Evolutionary conservation across 2,329 filamentous ascomycete genomes (phyloP).

Genomic region (Hirsutella rhossiliensis): DNA sequence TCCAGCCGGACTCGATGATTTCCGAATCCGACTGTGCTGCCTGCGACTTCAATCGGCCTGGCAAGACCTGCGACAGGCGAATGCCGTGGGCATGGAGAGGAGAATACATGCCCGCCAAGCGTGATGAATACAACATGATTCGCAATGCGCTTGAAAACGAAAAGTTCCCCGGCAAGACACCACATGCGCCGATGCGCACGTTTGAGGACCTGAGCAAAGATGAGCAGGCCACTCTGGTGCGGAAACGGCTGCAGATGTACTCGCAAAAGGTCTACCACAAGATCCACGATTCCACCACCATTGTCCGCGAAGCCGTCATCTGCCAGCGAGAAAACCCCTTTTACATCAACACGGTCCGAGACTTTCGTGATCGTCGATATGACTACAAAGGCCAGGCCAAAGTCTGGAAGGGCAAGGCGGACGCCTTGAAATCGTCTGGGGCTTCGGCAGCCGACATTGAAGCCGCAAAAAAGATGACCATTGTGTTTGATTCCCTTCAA

Average conservation of each 20-base stretch:
- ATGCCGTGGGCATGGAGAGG: slow-evolving; percentile 98
- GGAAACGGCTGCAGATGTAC: slow-evolving; percentile 83
- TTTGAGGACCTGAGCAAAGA: slow-evolving; percentile 75
- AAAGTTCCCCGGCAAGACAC: slow-evolving; percentile 69
- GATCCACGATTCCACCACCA: slow-evolving; percentile 88
- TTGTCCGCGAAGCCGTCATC: slow-evolving; percentile 91
- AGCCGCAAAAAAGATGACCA: slow-evolving; percentile 96
- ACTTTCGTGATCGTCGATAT: slow-evolving; percentile 93
- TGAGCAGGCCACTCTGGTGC: slow-evolving; percentile 68
- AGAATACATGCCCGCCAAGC: slow-evolving; percentile 89
- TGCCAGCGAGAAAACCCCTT: slow-evolving; percentile 97
- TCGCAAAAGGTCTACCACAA: slow-evolving; percentile 99
- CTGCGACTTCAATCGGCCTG: slow-evolving; percentile 95
- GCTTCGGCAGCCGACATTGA: slow-evolving; percentile 70
- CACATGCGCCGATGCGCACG: slow-evolving; percentile 55
- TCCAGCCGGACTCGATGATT: slow-evolving; percentile 99
- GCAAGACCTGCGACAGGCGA: slow-evolving; percentile 90
- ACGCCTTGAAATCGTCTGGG: slow-evolving; percentile 70
- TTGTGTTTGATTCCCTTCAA: slow-evolving; percentile 90
- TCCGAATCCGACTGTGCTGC: slow-evolving; percentile 90
- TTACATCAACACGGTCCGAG: slow-evolving; percentile 90
- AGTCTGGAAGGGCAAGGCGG: slow-evolving; percentile 95
- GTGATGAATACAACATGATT: slow-evolving; percentile 99
- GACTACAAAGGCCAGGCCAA: slow-evolving; percentile 98
- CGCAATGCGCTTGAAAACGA: slow-evolving; percentile 84